Evolutionary conservation across 2,329 filamentous ascomycete genomes (phyloP).

Genomic region (Calonectria pteridis): DNA sequence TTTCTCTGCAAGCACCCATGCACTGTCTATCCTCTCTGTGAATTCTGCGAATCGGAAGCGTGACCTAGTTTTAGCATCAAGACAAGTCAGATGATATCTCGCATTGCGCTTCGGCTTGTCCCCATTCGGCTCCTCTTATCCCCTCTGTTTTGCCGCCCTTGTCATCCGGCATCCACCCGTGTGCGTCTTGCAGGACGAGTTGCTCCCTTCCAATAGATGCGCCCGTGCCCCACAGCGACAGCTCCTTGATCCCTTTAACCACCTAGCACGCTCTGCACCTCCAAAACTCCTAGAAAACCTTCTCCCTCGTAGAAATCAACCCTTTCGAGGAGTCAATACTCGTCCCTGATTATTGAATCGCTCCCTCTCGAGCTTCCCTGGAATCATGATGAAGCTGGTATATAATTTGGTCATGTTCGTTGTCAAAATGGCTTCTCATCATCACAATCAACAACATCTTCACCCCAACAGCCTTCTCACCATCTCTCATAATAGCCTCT

Average conservation of each 20-base stretch:
- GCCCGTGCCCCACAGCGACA: background rate
- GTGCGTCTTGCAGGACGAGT: background rate
- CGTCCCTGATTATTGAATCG: slow-evolving; percentile 29
- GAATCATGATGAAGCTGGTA: slow-evolving; percentile 34
- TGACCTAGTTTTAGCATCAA: background rate
- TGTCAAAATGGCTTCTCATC: slow-evolving; percentile 26
- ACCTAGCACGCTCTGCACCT: background rate
- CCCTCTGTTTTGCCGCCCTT: slow-evolving; percentile 14
- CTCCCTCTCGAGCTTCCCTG: slow-evolving; percentile 32
- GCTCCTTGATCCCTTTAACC: background rate
- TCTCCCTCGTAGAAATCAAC: slow-evolving; percentile 34
- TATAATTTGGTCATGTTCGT: slow-evolving; percentile 36
- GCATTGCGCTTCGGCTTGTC: slow-evolving; percentile 2
- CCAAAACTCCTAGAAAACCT: slow-evolving; percentile 13
- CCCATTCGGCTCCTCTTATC: background rate
- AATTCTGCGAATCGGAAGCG: slow-evolving; percentile 11
- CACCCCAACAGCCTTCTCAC: slow-evolving; percentile 15
- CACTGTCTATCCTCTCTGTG: background rate
- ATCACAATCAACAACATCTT: slow-evolving; percentile 38
- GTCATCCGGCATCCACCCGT: background rate
- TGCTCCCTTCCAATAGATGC: slow-evolving; percentile 26
- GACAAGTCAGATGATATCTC: background rate
- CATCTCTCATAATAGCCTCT: slow-evolving; percentile 25
- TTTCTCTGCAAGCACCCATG: background rate
- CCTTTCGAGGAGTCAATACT: slow-evolving; percentile 35